Base-by-base conservation (phyloP, 1,284 basidiomycete genomes). In the Irpex sp. region DNA sequence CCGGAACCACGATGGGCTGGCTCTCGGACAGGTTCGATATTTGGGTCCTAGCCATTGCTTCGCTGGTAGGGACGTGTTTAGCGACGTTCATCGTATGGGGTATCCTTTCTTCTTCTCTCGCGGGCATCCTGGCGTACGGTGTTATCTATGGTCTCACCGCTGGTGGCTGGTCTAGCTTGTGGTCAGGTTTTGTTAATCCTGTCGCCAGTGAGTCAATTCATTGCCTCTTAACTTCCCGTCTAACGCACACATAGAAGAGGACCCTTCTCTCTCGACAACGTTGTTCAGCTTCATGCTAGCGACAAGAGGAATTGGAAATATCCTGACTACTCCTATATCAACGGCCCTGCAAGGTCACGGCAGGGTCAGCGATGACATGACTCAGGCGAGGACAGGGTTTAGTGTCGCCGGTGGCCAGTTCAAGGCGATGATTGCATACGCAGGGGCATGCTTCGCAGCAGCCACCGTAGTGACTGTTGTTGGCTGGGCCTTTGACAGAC, bases 41-140 rank as follows among this genome's bases (percentile, higher is more conserved):
- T 1, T 79, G 76, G 72, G 54, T 71, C 1, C 66, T 80, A n/a
- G 76, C 74, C 0, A 59, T 76, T 5, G 48, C 51, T 4, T 73
- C 69, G 1, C 71, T 78, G 34, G 11, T 69, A 1, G 65, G 66
- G 0, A 72, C 75, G 4, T 74, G 75, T 1, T 47, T 76, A 5
- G 67, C 71, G 9, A 77, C 74, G 0, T 76, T 79, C 62, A 57
- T 79, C 15, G 66, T 80, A 0, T 81, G 78, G 79, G 78, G 78
- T 3, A 66, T 79, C 0, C 61, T 76, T 0, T 75, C 76, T 1
- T 70, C 71, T 36, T 69, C 70, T 1, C 71, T 78, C 13, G 72
- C 70, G 0, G 77, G 76, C 0, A 63, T 78, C 0, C 59, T 79
- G 0, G 66, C 70, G 0, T 81, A 77, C 51, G 71, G 74, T 3